Conservation (phyloP, 2,329 filamentous ascomycete species). For the Penicillium sp. region DNA sequence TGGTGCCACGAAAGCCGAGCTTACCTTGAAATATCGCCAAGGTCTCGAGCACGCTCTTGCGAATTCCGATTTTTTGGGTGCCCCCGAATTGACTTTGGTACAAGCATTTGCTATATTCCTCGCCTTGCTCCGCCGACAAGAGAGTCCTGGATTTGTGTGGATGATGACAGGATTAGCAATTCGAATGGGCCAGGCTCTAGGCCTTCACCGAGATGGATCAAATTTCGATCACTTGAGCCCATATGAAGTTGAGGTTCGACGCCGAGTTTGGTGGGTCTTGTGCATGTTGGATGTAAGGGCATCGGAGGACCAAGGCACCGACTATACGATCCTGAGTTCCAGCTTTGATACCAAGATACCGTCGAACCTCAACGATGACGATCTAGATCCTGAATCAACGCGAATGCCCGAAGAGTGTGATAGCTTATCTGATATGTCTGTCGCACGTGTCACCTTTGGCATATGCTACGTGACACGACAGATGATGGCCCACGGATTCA, state of each 20-base stretch:
- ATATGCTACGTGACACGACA: slow-evolving; percentile 40
- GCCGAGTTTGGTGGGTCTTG: slow-evolving; percentile 41
- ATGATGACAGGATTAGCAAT: slow-evolving; percentile 26
- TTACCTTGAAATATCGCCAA: slow-evolving; percentile 23
- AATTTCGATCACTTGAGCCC: slow-evolving; percentile 47
- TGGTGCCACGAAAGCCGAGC: slow-evolving; percentile 18
- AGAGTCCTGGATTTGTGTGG: slow-evolving; percentile 25
- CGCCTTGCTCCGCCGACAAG: slow-evolving; percentile 19
- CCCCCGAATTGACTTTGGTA: slow-evolving; percentile 17
- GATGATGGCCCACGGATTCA: slow-evolving; percentile 33
- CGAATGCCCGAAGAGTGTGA: slow-evolving; percentile 50
- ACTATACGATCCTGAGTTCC: slow-evolving; percentile 59
- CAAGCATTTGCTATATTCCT: slow-evolving; percentile 23
- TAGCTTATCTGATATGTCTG: slow-evolving; percentile 57
- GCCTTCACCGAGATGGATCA: slow-evolving; percentile 23
- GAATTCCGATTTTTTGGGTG: slow-evolving; percentile 23
- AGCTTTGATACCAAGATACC: slow-evolving; percentile 61
- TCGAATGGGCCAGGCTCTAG: slow-evolving; percentile 21
- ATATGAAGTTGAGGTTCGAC: slow-evolving; percentile 49
- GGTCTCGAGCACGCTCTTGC: slow-evolving; percentile 24
- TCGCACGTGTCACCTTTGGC: slow-evolving; percentile 42
- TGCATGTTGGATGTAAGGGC: slow-evolving; percentile 60
- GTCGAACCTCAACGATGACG: slow-evolving; percentile 52
- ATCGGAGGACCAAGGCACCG: slow-evolving; percentile 64
- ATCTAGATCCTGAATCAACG: slow-evolving; percentile 51